Percentiles rank a stretch among this genome's conserved stretches.
phyloP scores from a whole-genome alignment of 2,329 filamentous ascomycete genomes.

The Trichophyton equinum region DNA sequence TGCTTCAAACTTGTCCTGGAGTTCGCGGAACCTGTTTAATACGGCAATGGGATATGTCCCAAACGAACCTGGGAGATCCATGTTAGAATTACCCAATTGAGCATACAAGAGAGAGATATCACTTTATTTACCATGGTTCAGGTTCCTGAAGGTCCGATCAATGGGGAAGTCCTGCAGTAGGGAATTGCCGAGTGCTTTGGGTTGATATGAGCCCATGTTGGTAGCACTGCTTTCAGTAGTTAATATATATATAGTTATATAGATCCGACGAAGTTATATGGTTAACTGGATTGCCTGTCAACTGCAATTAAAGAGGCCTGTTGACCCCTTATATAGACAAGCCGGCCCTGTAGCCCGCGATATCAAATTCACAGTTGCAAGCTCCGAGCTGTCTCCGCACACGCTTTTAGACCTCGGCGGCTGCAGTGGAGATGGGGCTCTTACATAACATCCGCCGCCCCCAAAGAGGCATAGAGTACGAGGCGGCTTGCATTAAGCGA shows the following conservation, averaged over 20 bases:
- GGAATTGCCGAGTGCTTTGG: conserved; percentile 38
- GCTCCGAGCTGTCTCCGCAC: background rate
- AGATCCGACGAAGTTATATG: background rate
- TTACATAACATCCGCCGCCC: background rate
- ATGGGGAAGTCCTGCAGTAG: conserved; percentile 58
- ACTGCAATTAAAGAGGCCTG: background rate
- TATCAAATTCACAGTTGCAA: background rate
- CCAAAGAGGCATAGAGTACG: background rate
- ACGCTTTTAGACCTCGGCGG: background rate
- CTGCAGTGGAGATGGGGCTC: background rate
- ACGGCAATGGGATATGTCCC: conserved; percentile 59
- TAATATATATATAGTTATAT: background rate
- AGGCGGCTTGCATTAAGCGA: background rate
- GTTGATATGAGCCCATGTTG: conserved; percentile 1
- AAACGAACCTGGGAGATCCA: conserved; percentile 47
- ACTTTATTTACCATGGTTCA: conserved; percentile 50
- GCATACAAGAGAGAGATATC: background rate
- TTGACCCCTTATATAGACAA: background rate
- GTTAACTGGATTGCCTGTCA: background rate
- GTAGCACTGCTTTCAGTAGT: background rate
- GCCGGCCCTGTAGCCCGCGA: background rate
- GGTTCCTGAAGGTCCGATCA: conserved; percentile 52
- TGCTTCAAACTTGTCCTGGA: conserved; percentile 54
- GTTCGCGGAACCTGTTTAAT: conserved; percentile 46
- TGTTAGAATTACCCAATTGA: background rate